Conservation (phyloP, 768 basidiomycete genomes). For the Suillus spraguei region DNA sequence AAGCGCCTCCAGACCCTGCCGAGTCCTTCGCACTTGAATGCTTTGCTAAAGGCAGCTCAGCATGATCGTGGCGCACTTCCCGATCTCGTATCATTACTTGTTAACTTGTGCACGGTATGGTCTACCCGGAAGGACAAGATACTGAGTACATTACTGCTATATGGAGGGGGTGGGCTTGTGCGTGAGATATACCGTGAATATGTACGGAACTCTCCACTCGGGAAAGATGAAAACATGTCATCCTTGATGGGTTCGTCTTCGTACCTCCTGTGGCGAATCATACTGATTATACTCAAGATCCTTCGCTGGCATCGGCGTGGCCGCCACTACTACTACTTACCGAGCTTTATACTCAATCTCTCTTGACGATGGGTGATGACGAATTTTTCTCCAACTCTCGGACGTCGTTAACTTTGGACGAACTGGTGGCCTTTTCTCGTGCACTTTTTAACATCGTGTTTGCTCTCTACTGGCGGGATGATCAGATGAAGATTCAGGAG, state of each 20-base stretch:
- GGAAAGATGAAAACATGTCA: conserved; percentile 50
- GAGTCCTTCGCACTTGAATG: conserved; percentile 51
- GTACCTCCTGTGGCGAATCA: not conserved
- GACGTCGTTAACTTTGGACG: conserved; percentile 83
- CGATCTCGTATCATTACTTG: conserved; percentile 57
- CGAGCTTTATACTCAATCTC: conserved; percentile 80
- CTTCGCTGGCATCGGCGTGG: conserved; percentile 52
- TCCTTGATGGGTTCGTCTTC: conserved; percentile 42
- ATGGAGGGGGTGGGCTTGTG: conserved; percentile 62
- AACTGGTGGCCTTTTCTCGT: conserved; percentile 73
- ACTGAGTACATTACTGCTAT: conserved; percentile 53
- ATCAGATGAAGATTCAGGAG: conserved; percentile 38
- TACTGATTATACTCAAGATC: conserved; percentile 38
- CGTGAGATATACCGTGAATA: conserved; percentile 74
- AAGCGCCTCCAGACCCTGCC: conserved; percentile 66
- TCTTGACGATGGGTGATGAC: conserved; percentile 94
- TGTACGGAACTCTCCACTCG: conserved; percentile 63
- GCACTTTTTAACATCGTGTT: conserved; percentile 86
- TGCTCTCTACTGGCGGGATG: conserved; percentile 68
- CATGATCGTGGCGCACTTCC: conserved; percentile 41
- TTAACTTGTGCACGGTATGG: conserved; percentile 62
- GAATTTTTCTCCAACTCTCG: conserved; percentile 82
- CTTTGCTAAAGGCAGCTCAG: conserved; percentile 51
- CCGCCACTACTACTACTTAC: conserved; percentile 74
- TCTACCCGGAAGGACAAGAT: conserved; percentile 58